These are phyloP conservation scores for Psilocybe tampanensis DNA, from an alignment of 768 basidiomycete species.

Conservation along the genomic window DNA sequence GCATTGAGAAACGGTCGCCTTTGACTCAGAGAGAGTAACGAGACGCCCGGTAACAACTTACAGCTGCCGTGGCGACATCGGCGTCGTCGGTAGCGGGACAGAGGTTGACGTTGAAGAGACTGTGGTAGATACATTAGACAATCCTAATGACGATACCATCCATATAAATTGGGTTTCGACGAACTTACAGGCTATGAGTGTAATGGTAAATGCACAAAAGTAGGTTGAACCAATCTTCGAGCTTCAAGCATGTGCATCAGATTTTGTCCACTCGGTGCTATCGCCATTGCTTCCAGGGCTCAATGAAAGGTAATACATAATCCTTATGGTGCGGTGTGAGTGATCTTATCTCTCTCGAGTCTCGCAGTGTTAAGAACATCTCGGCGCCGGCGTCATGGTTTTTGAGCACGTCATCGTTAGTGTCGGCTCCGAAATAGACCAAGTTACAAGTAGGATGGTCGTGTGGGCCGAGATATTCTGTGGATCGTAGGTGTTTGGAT, in stretches of 20 bases:
- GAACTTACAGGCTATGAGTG: too few relatives aligned
- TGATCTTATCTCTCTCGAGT: slow-evolving; percentile 8
- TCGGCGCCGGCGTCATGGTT: slow-evolving; percentile 12
- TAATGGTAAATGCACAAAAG: neutral
- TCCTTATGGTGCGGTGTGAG: slow-evolving; percentile 2
- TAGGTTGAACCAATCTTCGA: neutral
- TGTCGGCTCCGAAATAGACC: slow-evolving; percentile 12
- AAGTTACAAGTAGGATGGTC: slow-evolving; percentile 8
- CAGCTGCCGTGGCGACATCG: too few relatives aligned
- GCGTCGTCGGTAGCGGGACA: too few relatives aligned
- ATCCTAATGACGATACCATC: too few relatives aligned
- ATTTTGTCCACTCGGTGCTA: slow-evolving; percentile 15
- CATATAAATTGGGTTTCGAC: too few relatives aligned
- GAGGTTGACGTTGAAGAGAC: too few relatives aligned
- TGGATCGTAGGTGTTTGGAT: neutral
- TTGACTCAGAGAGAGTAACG: too few relatives aligned
- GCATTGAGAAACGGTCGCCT: too few relatives aligned
- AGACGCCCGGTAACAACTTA: too few relatives aligned
- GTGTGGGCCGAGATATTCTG: slow-evolving; percentile 11
- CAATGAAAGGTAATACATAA: slow-evolving; percentile 11
- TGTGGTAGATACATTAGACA: too few relatives aligned
- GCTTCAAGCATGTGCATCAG: neutral
- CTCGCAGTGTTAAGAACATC: slow-evolving; percentile 13
- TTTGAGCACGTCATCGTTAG: neutral
- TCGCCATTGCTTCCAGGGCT: slow-evolving; percentile 12